phyloP scores from a whole-genome alignment of 306 rosid genomes.

The Sechiopsis laciniata region DNA sequence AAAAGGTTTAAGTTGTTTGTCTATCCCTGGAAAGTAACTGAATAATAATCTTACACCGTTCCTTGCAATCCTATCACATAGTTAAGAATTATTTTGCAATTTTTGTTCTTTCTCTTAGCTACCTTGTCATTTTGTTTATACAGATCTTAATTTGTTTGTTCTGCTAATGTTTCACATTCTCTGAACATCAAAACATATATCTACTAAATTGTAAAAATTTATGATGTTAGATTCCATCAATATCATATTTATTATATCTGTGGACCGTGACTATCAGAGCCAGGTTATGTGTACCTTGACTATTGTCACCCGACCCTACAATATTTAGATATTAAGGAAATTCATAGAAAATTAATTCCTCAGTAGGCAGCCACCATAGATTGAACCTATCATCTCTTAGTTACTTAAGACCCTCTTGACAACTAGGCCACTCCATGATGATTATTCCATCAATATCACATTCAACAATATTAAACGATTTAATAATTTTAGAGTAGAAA shows the following conservation, averaged over 20 bases:
- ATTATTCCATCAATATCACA: not conserved
- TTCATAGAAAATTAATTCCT: no score
- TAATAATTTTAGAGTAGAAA: not conserved
- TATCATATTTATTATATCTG: no score
- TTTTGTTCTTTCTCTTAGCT: not conserved
- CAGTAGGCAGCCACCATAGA: no score
- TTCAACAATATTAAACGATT: not conserved
- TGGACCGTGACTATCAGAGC: no score
- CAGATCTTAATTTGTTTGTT: not conserved
- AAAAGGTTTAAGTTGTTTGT: not conserved
- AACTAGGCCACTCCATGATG: no score
- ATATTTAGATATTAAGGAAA: no score
- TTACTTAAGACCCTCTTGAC: no score
- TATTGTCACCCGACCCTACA: no score
- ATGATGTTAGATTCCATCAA: not conserved
- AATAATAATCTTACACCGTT: not conserved
- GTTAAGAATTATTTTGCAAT: not conserved
- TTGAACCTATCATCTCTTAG: no score
- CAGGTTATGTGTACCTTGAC: no score
- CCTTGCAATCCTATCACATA: not conserved
- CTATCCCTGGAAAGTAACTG: slow-evolving; percentile 4
- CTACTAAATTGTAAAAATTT: not conserved
- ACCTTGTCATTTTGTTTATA: not conserved
- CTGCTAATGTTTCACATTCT: not conserved
- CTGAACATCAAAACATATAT: not conserved